A percentile compares a stretch with the other conserved stretches of the same genome.
Conservation (phyloP, 2,329 filamentous ascomycete species). For the Talaromyces islandicus region DNA sequence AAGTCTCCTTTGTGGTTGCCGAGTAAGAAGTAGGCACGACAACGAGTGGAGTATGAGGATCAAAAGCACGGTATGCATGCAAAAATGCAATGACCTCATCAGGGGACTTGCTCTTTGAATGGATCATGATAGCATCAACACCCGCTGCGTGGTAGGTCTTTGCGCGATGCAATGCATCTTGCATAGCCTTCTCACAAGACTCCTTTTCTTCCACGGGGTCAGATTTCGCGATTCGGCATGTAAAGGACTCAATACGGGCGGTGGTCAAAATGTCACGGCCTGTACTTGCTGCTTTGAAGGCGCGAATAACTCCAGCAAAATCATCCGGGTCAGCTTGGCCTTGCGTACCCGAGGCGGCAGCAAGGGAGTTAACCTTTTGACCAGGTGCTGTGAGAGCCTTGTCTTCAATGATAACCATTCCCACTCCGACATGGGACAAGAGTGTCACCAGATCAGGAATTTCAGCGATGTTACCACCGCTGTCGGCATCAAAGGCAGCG, state of each 20-base stretch:
- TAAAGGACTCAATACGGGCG: neutral
- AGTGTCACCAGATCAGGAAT: neutral
- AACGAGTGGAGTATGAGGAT: neutral
- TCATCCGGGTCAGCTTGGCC: neutral
- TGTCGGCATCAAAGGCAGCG: neutral
- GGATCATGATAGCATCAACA: neutral
- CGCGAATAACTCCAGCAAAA: neutral
- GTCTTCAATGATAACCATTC: neutral
- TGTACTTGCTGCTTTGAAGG: neutral
- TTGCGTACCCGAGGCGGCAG: neutral
- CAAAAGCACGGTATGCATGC: neutral
- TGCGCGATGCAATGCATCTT: neutral
- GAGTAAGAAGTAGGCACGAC: neutral
- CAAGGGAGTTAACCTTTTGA: neutral
- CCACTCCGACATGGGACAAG: neutral
- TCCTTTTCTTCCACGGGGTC: neutral
- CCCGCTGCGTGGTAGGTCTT: neutral
- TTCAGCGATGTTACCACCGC: neutral
- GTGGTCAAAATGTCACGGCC: neutral
- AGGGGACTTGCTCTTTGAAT: neutral
- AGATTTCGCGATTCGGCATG: neutral
- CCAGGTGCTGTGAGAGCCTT: neutral
- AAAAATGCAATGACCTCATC: neutral
- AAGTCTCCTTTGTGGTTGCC: neutral
- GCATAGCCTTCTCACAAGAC: neutral